Conservation (phyloP, 306 rosid species). For the Ochetophila trinervis region DNA sequence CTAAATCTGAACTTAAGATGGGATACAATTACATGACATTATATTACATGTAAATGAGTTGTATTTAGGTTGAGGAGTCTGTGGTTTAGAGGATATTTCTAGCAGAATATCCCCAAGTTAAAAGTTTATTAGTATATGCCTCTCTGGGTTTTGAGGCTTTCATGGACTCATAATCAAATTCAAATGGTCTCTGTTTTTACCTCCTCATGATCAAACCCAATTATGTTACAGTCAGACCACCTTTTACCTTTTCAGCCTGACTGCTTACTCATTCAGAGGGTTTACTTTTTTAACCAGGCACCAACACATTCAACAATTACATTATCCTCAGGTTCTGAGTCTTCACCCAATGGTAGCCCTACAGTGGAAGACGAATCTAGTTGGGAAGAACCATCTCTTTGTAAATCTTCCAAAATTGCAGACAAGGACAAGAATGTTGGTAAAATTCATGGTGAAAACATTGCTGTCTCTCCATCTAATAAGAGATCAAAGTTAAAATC, state of each 20-base stretch:
- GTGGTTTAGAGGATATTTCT: too few relatives aligned
- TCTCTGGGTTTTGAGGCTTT: too few relatives aligned
- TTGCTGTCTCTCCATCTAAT: constrained; percentile 25
- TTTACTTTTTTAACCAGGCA: constrained; percentile 40
- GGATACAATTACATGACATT: too few relatives aligned
- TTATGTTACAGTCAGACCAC: neutral
- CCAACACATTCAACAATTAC: constrained; percentile 45
- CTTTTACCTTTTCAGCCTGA: neutral
- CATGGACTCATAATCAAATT: too few relatives aligned
- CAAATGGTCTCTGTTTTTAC: too few relatives aligned
- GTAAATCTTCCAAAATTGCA: constrained; percentile 24
- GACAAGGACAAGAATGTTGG: constrained; percentile 26
- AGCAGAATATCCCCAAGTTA: too few relatives aligned
- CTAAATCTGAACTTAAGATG: too few relatives aligned
- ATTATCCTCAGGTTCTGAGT: constrained; percentile 62
- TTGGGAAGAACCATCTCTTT: constrained; percentile 35
- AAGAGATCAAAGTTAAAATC: constrained; percentile 32
- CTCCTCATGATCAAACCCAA: neutral
- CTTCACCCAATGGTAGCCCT: constrained; percentile 31
- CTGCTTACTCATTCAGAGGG: constrained; percentile 11
- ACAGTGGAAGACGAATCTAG: constrained; percentile 31
- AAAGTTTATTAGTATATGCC: too few relatives aligned
- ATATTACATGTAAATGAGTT: too few relatives aligned
- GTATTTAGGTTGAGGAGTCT: too few relatives aligned
- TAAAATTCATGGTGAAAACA: constrained; percentile 21